A percentile compares a stretch with the other conserved stretches of the same genome.
Evolutionary conservation across 441 rosid genomes (phyloP).

Genomic region (Adansonia rubrostipa): DNA sequence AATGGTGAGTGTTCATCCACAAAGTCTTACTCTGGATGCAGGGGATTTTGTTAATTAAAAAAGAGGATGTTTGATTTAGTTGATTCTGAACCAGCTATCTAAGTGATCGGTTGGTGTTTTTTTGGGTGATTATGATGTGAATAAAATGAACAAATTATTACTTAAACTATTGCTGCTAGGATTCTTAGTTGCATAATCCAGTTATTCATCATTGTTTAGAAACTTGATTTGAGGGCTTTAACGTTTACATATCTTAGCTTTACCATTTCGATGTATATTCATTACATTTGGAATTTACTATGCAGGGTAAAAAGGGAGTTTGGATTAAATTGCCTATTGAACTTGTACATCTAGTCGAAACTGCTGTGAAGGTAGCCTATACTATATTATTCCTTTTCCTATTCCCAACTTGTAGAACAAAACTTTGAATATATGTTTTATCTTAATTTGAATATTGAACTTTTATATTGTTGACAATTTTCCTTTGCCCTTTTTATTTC

Average conservation of each 20-base stretch:
- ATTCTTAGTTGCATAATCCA: background rate
- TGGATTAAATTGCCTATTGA: constrained; percentile 83
- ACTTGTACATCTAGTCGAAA: constrained; percentile 73
- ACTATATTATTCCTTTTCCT: background rate
- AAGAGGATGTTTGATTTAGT: background rate
- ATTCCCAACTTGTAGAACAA: background rate
- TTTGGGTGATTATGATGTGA: background rate
- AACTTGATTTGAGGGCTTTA: constrained; percentile 20
- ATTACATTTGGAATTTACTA: background rate
- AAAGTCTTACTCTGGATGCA: background rate
- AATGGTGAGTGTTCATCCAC: background rate
- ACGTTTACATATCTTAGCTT: background rate
- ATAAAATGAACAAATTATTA: background rate
- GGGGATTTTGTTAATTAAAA: background rate
- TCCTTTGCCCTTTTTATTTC: background rate
- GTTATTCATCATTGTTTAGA: background rate
- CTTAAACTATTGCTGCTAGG: constrained; percentile 3
- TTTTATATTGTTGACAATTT: background rate
- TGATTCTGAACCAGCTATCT: background rate
- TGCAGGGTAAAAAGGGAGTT: constrained; percentile 78
- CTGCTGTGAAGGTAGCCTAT: constrained; percentile 62
- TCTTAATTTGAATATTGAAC: constrained; percentile 4
- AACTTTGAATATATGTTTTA: background rate
- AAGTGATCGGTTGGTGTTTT: constrained; percentile 3
- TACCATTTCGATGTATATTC: background rate